Evolutionary conservation across 768 basidiomycete species (phyloP), one percentile per base, ranked within the genome.

Genomic region (Tremella mesenterica): DNA sequence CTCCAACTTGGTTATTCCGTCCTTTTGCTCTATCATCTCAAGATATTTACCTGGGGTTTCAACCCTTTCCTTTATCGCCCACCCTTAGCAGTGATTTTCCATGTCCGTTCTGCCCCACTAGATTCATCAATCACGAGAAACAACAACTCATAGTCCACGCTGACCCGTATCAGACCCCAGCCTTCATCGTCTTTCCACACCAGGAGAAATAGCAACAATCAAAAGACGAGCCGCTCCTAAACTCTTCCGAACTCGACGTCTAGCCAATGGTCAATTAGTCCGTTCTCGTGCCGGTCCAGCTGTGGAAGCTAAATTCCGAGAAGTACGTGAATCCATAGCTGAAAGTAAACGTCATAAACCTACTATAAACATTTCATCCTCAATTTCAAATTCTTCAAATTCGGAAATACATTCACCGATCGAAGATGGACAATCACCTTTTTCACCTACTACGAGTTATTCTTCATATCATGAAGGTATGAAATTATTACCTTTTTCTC

Each of bases 181-280:
- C 1, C 59, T 73, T 2, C 57, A 68, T 44, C 68, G 69, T 18
- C 57, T 68, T 6, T 71, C 69, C n/a, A 64, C 57, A 1, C 34
- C 56, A 30, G 38, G 46, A 8, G 69, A 73, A 10, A 43, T 73
- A 26, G 43, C 50, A 23, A 8, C 49, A 2, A 60, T 73, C 61
- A 73, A 69, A 50, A 64, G 71, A 1, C 62, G 69, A 1, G 71
- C 71, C 10, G 64, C 71, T 3, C 71, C 69, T n/a, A 70, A 70
- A 44, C 52, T 73, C 6, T 64, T 70, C 56, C 65, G 71, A 5
- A 70, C 67, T 3, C 54, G 71, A 16, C 59, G 67, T 34, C 59
- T 72, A n/a, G 64, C 66, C 23, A 69, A 67, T 49, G 71, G 71
- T 18, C 56, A 66, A 36, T 43, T 69, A 18, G 58, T 72, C 1